Evolutionary conservation across 208 protist species (phyloP), one percentile per base, ranked within the genome.

Genomic region (Phytomonas francai): DNA sequence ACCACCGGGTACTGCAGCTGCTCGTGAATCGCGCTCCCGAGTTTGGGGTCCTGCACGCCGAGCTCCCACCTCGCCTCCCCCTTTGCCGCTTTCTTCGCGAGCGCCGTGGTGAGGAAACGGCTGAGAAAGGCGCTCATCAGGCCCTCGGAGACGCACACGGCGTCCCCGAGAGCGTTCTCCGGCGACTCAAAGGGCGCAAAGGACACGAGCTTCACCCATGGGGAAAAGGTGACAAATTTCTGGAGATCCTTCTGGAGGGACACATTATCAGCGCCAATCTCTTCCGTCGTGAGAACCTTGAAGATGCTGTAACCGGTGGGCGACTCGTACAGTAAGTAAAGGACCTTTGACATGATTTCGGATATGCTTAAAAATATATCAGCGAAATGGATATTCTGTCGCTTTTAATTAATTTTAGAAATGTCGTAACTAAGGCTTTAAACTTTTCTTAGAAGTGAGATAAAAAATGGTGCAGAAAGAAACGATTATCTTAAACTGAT

Each of bases 131-230:
- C 72, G 56, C 80, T 88, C 61, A 98, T 67, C 66, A 95, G 33
- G 76, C 96, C 97, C 88, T 99, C 98, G 12, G 95, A 97, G 61
- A 99, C 76, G 68, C 83, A 93, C 32, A 99, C 98, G 66, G 98
- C 97, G 69, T 99, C 98, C 77, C 99, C 98, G 1, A 99, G 84
- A n/a, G 98, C 98, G 62, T 98, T 91, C 77, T 99, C 95, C 9
- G 97, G 93, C 0, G 92, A 97, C 70, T 91, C 80, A 73, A 99
- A 99, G 19, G 98, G 98, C 7, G 90, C 65, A 72, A 99, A 99
- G 9, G 96, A 96, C 36, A 97, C 78, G 51, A 99, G 84, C 75
- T 98, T 98, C 58, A 98, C 83, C 66, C 98, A 87, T 32, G 97
- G 91, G 8, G 86, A 85, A 79, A 99, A 99, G 33, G 85, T 91